Conservation (phyloP, 495 filamentous ascomycete species). For the Penicillium herquei region DNA sequence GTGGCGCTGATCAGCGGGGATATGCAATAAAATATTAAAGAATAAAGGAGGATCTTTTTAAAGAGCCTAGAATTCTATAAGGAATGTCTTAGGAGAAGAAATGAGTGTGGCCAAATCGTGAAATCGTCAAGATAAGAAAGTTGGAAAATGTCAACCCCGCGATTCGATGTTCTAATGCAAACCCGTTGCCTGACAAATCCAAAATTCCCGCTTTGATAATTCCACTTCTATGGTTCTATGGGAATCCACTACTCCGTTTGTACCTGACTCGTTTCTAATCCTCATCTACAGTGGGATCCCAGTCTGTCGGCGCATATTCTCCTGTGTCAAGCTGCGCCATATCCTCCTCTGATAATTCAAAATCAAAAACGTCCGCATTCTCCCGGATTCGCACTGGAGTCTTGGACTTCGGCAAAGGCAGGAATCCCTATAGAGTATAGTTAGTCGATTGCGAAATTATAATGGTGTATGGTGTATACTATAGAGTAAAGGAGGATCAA, state of each 20-base stretch:
- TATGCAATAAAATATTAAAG: not conserved
- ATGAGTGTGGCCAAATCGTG: too few relatives aligned
- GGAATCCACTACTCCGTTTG: not conserved
- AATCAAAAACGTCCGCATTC: slow-evolving; percentile 79
- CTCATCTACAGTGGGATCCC: slow-evolving; percentile 58
- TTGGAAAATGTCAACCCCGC: slow-evolving; percentile 5
- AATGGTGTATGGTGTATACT: too few relatives aligned
- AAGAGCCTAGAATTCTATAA: too few relatives aligned
- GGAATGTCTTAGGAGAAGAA: not conserved
- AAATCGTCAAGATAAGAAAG: not conserved
- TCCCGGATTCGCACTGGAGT: slow-evolving; percentile 59
- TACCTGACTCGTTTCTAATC: slow-evolving; percentile 29
- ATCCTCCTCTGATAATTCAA: slow-evolving; percentile 64
- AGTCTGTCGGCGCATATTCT: slow-evolving; percentile 57
- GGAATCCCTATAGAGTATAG: slow-evolving; percentile 45
- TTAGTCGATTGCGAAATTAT: too few relatives aligned
- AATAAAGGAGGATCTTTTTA: not conserved
- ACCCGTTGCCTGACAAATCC: slow-evolving; percentile 11
- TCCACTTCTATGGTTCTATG: not conserved
- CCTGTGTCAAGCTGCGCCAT: slow-evolving; percentile 57
- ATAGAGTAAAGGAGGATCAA: too few relatives aligned
- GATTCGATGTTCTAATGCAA: not conserved
- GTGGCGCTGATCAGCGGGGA: slow-evolving; percentile 34
- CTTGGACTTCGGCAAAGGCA: slow-evolving; percentile 62
- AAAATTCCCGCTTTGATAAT: not conserved